Base-by-base conservation (phyloP, 768 basidiomycete genomes). In the Suillus luteus region DNA sequence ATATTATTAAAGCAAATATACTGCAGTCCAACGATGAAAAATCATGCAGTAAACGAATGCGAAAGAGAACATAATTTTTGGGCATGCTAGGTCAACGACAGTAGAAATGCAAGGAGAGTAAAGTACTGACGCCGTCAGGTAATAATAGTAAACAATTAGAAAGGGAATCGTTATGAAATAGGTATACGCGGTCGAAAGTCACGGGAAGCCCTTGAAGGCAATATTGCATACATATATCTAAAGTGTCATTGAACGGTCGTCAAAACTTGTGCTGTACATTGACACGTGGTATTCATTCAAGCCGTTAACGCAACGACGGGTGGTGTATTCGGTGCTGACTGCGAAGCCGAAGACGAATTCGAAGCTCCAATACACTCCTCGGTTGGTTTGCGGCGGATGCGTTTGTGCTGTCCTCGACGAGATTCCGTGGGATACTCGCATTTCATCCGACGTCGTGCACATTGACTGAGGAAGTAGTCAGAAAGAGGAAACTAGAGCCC, bases 361-460 rank as follows among this genome's bases (percentile, higher is more conserved):
- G 66, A 41, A 65, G 71, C 22, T 38, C 74, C 74, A n/a, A 68
- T 41, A 43, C 19, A 41, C 19, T 58, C 60, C 27, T 75, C 74
- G 37, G 64, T 62, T 46, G 67, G 71, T 61, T 75, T 75, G 51
- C 74, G 76, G 46, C 74, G 74, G n/a, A 62, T 58, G 27, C 74
- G 74, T 64, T 81, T 77, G 71, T 83, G 81, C 64, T 82, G 80
- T 3, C 82, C 82, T 38, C 82, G 77, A 55, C 79, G 78, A 12
- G 80, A 82, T 63, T 83, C 81, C 58, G 80, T 82, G n/a, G 82
- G 82, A 68, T 82, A 82, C 59, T 76, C 78, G 68, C 82, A 83
- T 51, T 75, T 72, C 60, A 81, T 78, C 38, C 76, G 78, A 63
- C 82, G 79, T 64, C 82, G 81, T 55, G 79, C 73, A 64, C 82